Evolutionary conservation across 257 asterid genomes (phyloP).

Genomic region (Nicotiana paniculata): DNA sequence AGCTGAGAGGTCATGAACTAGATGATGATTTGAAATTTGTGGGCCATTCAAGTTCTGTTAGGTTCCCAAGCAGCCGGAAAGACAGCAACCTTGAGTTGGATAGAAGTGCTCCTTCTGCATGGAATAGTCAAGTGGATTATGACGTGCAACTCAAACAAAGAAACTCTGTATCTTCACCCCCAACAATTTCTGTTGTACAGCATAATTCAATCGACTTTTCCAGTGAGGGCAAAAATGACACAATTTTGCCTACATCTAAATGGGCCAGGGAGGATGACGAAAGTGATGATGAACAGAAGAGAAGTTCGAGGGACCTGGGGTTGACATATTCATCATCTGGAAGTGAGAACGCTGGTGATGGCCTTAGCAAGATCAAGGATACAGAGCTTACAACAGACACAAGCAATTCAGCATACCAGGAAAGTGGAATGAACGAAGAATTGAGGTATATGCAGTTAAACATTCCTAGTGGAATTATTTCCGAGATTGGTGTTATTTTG

Average conservation of each 20-base stretch:
- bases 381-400: slow-evolving; percentile 47
- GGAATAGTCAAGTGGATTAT: slow-evolving; percentile 42
- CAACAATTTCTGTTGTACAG: slow-evolving; percentile 26
- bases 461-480: not conserved
- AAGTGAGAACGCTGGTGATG: slow-evolving; percentile 73
- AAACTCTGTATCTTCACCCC: slow-evolving; percentile 27
- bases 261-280: slow-evolving; percentile 91
- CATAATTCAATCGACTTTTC: slow-evolving; percentile 22
- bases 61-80: slow-evolving; percentile 39
- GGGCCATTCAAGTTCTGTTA: slow-evolving; percentile 53
- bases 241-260: slow-evolving; percentile 77
- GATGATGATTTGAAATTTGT: slow-evolving; percentile 62
- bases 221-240: slow-evolving; percentile 46
- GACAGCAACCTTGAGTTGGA: slow-evolving; percentile 47
- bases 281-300: slow-evolving; percentile 62
- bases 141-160: slow-evolving; percentile 38
- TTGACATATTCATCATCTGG: slow-evolving; percentile 88
- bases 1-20: slow-evolving; percentile 65
- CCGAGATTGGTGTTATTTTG: not conserved
- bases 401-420: slow-evolving; percentile 45
- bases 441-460: slow-evolving; percentile 46
- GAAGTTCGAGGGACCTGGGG: slow-evolving; percentile 58
- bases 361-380: slow-evolving; percentile 34
- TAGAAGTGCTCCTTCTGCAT: slow-evolving; percentile 28
- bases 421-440: slow-evolving; percentile 70